Evolutionary conservation across 345 rosid species (phyloP), one percentile per base, ranked within the genome.

Genomic region (Murraya paniculata): DNA sequence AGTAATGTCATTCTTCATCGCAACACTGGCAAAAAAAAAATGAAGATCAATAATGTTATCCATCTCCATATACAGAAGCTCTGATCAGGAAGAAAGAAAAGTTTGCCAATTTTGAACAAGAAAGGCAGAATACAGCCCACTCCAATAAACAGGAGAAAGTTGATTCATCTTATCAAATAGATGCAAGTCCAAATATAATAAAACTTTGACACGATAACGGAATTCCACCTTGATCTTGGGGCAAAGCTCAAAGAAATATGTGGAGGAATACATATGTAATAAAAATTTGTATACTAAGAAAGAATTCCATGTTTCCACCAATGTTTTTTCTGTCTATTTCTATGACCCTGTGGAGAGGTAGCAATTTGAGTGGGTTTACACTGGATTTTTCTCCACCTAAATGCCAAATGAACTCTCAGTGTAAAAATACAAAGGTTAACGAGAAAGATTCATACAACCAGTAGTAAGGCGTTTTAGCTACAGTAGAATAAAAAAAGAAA

Each of bases 1-100:
- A 30, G 5, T 36, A 53, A 2, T 25, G 59, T 9, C 50, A 25
- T 55, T 64, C 14, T 31, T 33, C 30, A 56, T 67, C 27, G 45
- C 7, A 65, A 60, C 3, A 50, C 80, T 78, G 64, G 25, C 48
- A 39, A 64, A 77, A 71, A 77, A 71, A 65, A 22, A 60, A 21
- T 67, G 57, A 69, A 7, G 28, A 56, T 77, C 70, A 74, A 72
- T 39, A 77, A 38, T 7, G 45, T 36, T 64, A 68, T 38, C 41
- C 33, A 64, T 50, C 57, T 55, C 6, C 60, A 27, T 62, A 19
- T 24, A 74, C 22, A 35, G 53, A 62, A 19, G 68, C 25, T 48
- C 10, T 22, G 6, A 62, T 24, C 11, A 61, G 27, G 27, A 60
- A 14, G 11, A 24, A 66, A 21, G 24, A 66, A 36, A 66, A 33